phyloP scores from a whole-genome alignment of 805 yeast genomes.

The Isabelozyma rhagii region DNA sequence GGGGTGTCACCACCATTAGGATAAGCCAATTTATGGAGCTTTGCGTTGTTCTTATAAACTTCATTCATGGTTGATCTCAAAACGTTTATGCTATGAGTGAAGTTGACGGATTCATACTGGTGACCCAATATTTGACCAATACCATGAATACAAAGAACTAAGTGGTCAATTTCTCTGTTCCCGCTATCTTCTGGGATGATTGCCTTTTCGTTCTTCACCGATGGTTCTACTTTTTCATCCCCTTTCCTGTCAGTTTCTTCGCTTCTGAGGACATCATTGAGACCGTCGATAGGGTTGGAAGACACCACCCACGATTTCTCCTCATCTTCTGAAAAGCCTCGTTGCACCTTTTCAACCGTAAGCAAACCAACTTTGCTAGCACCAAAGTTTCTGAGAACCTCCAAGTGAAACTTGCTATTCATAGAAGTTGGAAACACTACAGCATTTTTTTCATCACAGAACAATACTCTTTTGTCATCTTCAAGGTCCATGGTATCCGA shows the following conservation, averaged over 20 bases:
- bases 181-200: slow-evolving; percentile 21
- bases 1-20: slow-evolving; percentile 17
- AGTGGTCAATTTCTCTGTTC: slow-evolving; percentile 48
- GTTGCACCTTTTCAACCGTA: slow-evolving; percentile 47
- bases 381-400: slow-evolving; percentile 32
- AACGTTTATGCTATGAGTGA: slow-evolving; percentile 77
- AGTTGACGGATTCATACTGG: slow-evolving; percentile 76
- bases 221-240: slow-evolving; percentile 11
- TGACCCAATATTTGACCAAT: slow-evolving; percentile 87
- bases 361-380: slow-evolving; percentile 29
- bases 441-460: slow-evolving; percentile 41
- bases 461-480: slow-evolving; percentile 36
- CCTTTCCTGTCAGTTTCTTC: slow-evolving; percentile 20
- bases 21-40: slow-evolving; percentile 36
- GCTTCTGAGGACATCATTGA: slow-evolving; percentile 27
- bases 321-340: slow-evolving; percentile 47
- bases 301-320: slow-evolving; percentile 26
- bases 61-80: slow-evolving; percentile 57
- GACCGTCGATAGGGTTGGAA: slow-evolving; percentile 27
- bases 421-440: slow-evolving; percentile 43
- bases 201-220: slow-evolving; percentile 6
- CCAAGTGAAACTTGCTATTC: slow-evolving; percentile 37
- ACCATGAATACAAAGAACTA: slow-evolving; percentile 90
- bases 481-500: slow-evolving; percentile 26
- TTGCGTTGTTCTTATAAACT: slow-evolving; percentile 41